Base-by-base conservation (phyloP, 2,329 filamentous ascomycete species). In the Clonostachys rosea region DNA sequence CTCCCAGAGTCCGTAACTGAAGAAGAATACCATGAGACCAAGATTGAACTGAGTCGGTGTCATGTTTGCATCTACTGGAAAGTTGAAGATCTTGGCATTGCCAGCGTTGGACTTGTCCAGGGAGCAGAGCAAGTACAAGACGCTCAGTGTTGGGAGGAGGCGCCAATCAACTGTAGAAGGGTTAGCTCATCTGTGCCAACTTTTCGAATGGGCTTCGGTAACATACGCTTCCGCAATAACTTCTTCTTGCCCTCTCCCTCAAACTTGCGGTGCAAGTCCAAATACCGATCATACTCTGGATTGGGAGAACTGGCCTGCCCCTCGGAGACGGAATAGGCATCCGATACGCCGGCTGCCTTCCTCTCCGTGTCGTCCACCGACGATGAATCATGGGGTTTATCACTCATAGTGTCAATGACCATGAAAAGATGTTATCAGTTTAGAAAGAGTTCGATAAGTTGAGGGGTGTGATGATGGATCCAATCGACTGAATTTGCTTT, bases 1-100 rank as follows among this genome's bases (percentile, higher is more conserved):
- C 59, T 89, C 86, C 51, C 86, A 86, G 20, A 84, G 68, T 1
- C 84, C 73, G 59, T 91, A 91, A 3, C 83, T 44, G 6, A 34
- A 14, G 33, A 44, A 44, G 30, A 44, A 45, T 6, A 45, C n/a
- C 16, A 33, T 35, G 12, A 46, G 13, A 41, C 35, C 35, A 17
- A 35, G 24, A 18, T 39, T 39, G 36, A 39, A 39, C 11, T 39
- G 36, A 18, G 36, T 39, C 5, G 46, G 44, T 9, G 48, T 51
- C 52, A 56, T 55, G 39, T 49, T 47, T 13, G 48, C 47, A 44
- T 52, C 53, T 40, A 50, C 47, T n/a, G 49, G 47, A 14, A 47
- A 40, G 18, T 16, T 20, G 20, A 16, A 42, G 18, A 42, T 39
- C 3, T 18, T n/a, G 7, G 36, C 36, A 39, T 39, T 39, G 17